Conservation (phyloP, 768 basidiomycete genomes). For the Lactarius vividus region DNA sequence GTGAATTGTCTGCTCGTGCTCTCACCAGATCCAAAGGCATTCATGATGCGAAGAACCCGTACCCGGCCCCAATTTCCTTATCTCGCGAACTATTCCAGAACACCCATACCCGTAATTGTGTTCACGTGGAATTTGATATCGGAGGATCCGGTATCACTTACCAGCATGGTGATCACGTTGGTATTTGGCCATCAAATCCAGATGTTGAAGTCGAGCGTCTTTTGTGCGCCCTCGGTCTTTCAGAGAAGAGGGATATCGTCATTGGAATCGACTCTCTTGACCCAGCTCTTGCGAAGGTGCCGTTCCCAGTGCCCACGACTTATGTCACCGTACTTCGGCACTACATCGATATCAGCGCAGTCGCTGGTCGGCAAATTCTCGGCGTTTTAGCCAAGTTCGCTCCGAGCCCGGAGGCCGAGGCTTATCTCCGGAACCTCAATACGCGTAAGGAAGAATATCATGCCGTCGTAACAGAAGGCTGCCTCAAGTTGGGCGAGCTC, state of each 20-base stretch:
- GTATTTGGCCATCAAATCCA: constrained; percentile 95
- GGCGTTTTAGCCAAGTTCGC: constrained; percentile 86
- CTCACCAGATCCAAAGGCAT: constrained; percentile 92
- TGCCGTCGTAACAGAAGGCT: constrained; percentile 69
- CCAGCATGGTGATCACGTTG: constrained; percentile 97
- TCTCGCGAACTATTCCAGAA: constrained; percentile 82
- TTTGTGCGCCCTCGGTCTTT: constrained; percentile 80
- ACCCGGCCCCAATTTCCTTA: constrained; percentile 73
- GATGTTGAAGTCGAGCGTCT: constrained; percentile 89
- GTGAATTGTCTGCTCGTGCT: constrained; percentile 94
- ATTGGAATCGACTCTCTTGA: constrained; percentile 97
- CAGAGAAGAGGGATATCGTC: constrained; percentile 73
- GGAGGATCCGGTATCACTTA: constrained; percentile 97
- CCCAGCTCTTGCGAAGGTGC: constrained; percentile 95
- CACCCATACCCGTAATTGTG: constrained; percentile 81
- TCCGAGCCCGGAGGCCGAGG: constrained; percentile 74
- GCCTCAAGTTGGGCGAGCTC: constrained; percentile 90
- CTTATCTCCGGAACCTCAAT: constrained; percentile 70
- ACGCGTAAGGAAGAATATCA: constrained; percentile 87
- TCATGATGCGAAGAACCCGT: constrained; percentile 98
- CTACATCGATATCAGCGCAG: constrained; percentile 95
- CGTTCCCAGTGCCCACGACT: constrained; percentile 96
- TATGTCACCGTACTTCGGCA: constrained; percentile 91
- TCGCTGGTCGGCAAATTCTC: constrained; percentile 92
- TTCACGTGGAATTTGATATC: constrained; percentile 90